Evolutionary conservation across 177 flowering plant species (phyloP), one percentile per base, ranked within the genome.

Genomic region (Telopea speciosissima): DNA sequence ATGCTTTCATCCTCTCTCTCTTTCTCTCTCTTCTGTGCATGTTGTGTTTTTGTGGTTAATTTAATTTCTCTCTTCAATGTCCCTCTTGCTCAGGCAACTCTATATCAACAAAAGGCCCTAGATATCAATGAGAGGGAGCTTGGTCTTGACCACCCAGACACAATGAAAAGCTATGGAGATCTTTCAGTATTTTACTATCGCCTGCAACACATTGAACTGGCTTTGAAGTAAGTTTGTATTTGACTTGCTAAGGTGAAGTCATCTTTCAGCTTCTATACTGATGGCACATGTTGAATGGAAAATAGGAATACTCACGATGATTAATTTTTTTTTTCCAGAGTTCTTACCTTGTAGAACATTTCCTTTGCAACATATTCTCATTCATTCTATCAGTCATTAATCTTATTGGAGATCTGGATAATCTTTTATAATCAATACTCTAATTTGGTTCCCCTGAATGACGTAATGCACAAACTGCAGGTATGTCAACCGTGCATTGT

Each of bases 401-500:
- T 28, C 31, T 28, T n/a, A 44, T 10, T 13, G n/a, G 60, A 44
- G 42, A 28, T 70, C 49, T 22, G 22, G 59, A 59, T 16, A 31
- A 0, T 24, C 24, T 14, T 19, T 12, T 45, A 1, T 45, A 12
- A 33, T 45, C 14, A 16, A 3, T 45, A 12, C 3, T 13, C 54
- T 45, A 45, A 12, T 62, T 14, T 44, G 17, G 17, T 24, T 10
- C 60, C 45, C 45, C 28, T 14, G 65, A 36, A 21, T 56, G 25
- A 5, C 28, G 16, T 71, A 14, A 22, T 71, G 63, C 45, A 26
- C 28, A 54, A 65, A 77, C 76, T 42, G 49, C 87, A 93, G 98
- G 81, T 93, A 93, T 76, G 98, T 93, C 59, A 90, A 89, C 73
- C 97, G 97, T 62, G 98, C 98, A n/a, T 72, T 93, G 36, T 93